Evolutionary conservation across 192 early-diverging fungal genomes (phyloP), one percentile per base, ranked within the genome.

Genomic region (Rhizoclosmatium sp.): DNA sequence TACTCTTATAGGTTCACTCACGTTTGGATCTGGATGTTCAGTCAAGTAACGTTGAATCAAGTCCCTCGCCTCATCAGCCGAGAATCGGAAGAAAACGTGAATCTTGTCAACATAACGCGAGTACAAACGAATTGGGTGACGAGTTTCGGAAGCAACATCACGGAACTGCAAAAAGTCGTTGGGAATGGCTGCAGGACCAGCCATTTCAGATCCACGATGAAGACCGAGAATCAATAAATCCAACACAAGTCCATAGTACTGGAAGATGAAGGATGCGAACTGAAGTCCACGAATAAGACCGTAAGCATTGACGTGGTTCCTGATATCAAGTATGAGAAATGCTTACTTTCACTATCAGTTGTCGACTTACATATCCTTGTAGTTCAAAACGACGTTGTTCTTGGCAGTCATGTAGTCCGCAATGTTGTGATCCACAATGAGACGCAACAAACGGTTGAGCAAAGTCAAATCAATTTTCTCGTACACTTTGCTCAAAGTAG

Each of bases 341-440:
- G 0, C 31, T 31, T 31, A 31, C 31, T 31, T 31, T 31, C 31
- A 31, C 31, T 31, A 76, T 47, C 3, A 68, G 31, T 16, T 16
- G 2, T 60, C 2, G 12, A 71, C 78, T 80, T 61, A 80, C 98
- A 99, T 99, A 78, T 99, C 98, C 88, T 98, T 99, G 89, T 97
- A 99, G 75, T 91, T 96, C 64, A 99, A 83, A 14, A 93, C 95
- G 47, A 99, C 93, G 87, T 99, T 99, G 88, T 99, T 99, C 88
- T 99, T 99, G 78, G 97, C 95, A 0, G 98, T 98, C 92, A 98
- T 97, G 82, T 99, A 99, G 79, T 99, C 98, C n/a, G 98, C 98
- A 89, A 99, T 91, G 82, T 98, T 98, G 89, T 98, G 98, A 86
- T 99, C 98, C 51, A 99, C 86, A 85, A 99, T 95, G 51, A 99